Evolutionary conservation across 78 protist species (phyloP).

Genomic region (Anaeramoeba flamelloides): DNA sequence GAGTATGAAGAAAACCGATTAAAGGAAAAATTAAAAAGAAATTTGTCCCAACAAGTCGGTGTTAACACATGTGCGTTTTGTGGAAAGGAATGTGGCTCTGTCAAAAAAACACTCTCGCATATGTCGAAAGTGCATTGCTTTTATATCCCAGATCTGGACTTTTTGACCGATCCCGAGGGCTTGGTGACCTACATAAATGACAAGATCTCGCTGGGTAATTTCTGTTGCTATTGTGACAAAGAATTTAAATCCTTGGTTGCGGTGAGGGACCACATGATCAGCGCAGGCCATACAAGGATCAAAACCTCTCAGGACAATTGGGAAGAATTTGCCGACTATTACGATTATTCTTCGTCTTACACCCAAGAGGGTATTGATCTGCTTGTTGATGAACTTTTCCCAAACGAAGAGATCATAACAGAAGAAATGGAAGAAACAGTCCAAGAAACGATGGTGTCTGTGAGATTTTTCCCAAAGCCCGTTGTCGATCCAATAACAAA

Average conservation of each 20-base stretch:
- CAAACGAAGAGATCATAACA: no score
- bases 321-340: constrained; percentile 41
- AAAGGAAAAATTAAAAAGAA: neutral
- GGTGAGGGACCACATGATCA: constrained; percentile 46
- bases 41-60: constrained; percentile 29
- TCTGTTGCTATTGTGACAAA: constrained; percentile 47
- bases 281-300: constrained; percentile 25
- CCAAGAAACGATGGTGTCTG: no score
- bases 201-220: constrained; percentile 39
- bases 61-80: constrained; percentile 47
- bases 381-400: no score
- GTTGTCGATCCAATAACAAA: no score
- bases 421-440: no score
- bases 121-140: constrained; percentile 52
- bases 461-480: no score
- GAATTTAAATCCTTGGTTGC: constrained; percentile 30
- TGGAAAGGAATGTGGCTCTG: neutral
- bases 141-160: constrained; percentile 63
- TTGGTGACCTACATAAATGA: constrained; percentile 32
- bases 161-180: constrained; percentile 45
- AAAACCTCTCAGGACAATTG: constrained; percentile 20
- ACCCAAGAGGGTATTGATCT: no score
- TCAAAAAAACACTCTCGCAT: constrained; percentile 27
- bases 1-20: neutral
- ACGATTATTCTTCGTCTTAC: no score